phyloP scores from a whole-genome alignment of 2,329 filamentous ascomycete species.

The Drechslerella stenobrocha region DNA sequence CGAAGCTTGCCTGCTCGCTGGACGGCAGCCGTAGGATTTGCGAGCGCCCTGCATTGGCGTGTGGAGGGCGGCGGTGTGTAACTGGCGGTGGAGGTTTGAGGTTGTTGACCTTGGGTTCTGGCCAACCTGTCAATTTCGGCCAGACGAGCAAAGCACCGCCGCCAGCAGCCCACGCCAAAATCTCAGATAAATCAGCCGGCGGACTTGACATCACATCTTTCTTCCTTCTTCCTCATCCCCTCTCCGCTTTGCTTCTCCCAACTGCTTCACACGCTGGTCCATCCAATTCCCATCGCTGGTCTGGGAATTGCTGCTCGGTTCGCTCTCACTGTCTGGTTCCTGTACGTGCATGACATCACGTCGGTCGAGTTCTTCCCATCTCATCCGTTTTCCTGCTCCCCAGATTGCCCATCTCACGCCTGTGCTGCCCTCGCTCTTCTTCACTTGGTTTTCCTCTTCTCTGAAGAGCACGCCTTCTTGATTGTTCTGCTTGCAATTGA shows the following conservation, averaged over 20 bases:
- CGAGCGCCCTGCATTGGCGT: not conserved
- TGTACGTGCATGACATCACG: conserved; percentile 12
- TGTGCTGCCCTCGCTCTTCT: no score
- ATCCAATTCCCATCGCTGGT: conserved; percentile 18
- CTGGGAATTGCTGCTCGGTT: conserved; percentile 15
- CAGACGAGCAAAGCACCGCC: conserved; percentile 22
- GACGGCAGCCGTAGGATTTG: no score
- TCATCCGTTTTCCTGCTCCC: conserved; percentile 6
- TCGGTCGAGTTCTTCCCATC: not conserved
- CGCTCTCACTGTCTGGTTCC: conserved; percentile 26
- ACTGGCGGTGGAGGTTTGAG: no score
- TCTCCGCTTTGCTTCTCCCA: not conserved
- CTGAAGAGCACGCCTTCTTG: no score
- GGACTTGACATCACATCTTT: conserved; percentile 16
- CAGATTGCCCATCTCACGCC: not conserved
- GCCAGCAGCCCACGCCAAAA: not conserved
- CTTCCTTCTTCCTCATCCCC: not conserved
- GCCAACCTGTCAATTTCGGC: conserved; percentile 42
- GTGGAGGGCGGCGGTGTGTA: no score
- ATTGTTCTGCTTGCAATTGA: no score
- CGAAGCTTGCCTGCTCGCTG: no score
- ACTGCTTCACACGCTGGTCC: conserved; percentile 20
- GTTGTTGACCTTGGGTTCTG: conserved; percentile 17
- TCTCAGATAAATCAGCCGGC: conserved; percentile 29
- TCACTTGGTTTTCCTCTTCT: no score